phyloP scores from a whole-genome alignment of 768 basidiomycete genomes.

The Trametes punicea region DNA sequence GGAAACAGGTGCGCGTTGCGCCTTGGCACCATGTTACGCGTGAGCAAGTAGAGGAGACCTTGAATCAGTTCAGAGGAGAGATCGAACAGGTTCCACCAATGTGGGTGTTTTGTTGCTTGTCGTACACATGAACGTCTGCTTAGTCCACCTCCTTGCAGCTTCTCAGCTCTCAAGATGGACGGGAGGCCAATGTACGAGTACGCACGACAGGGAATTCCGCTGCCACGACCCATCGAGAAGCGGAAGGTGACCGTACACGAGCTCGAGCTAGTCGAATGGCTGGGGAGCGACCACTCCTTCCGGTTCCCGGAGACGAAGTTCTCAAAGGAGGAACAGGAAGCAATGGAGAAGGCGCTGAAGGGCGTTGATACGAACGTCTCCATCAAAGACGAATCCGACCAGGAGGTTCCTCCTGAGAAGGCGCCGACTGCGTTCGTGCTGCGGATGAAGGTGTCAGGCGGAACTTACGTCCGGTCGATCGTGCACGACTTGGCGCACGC shows the following conservation, averaged over 20 bases:
- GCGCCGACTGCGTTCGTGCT: constrained; percentile 79
- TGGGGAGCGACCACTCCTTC: constrained; percentile 70
- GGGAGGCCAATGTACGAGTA: constrained; percentile 95
- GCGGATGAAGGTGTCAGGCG: constrained; percentile 91
- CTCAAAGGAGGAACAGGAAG: constrained; percentile 61
- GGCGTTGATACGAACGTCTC: constrained; percentile 40
- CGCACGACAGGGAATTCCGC: constrained; percentile 83
- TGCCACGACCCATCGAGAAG: constrained; percentile 91
- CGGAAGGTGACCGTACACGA: constrained; percentile 80
- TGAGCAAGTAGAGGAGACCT: constrained; percentile 63
- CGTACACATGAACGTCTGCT: not conserved
- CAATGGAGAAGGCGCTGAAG: constrained; percentile 63
- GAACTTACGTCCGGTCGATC: constrained; percentile 95
- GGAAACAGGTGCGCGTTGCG: constrained; percentile 70
- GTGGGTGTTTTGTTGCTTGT: constrained; percentile 40
- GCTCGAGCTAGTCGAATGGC: constrained; percentile 77
- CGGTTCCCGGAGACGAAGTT: constrained; percentile 73
- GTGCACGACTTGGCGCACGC: constrained; percentile 88
- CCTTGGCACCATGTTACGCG: constrained; percentile 83
- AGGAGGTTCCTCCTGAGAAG: constrained; percentile 30
- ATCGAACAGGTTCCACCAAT: constrained; percentile 92
- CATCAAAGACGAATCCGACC: constrained; percentile 35
- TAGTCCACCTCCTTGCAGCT: constrained; percentile 46
- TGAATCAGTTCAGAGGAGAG: constrained; percentile 77
- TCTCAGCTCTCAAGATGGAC: constrained; percentile 98